Conservation (phyloP, 192 early-diverging fungal genomes). For the Umbelopsis sp. region DNA sequence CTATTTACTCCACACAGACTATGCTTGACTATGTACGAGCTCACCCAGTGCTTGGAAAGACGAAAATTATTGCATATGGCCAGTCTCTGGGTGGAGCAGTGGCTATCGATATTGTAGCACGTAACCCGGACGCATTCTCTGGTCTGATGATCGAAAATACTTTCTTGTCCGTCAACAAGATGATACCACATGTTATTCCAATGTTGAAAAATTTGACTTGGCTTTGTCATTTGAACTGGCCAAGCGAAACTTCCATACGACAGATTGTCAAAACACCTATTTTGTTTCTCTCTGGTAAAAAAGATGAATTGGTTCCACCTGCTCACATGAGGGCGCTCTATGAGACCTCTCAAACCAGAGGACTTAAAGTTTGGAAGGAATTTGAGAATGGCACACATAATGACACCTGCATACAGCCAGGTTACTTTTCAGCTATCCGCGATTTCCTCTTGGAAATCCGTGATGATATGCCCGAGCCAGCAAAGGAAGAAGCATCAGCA, state of each 20-base stretch:
- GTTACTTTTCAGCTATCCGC: slow-evolving; percentile 78
- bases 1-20: slow-evolving; percentile 47
- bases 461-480: neutral
- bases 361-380: slow-evolving; percentile 52
- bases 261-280: slow-evolving; percentile 70
- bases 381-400: slow-evolving; percentile 87
- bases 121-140: slow-evolving; percentile 71
- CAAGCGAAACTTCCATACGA: slow-evolving; percentile 72
- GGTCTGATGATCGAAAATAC: slow-evolving; percentile 94
- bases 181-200: slow-evolving; percentile 85
- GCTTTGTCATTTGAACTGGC: slow-evolving; percentile 87
- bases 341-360: slow-evolving; percentile 55
- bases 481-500: slow-evolving; percentile 3
- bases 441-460: slow-evolving; percentile 47
- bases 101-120: slow-evolving; percentile 80
- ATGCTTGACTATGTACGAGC: slow-evolving; percentile 80
- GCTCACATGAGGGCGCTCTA: slow-evolving; percentile 80
- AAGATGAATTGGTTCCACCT: slow-evolving; percentile 88
- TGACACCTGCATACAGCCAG: slow-evolving; percentile 82
- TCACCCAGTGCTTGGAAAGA: slow-evolving; percentile 71
- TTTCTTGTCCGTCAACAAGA: slow-evolving; percentile 83
- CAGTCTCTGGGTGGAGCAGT: slow-evolving; percentile 97
- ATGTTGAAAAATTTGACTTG: slow-evolving; percentile 68
- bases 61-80: slow-evolving; percentile 87
- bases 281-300: slow-evolving; percentile 78